Evolutionary conservation across 2,329 filamentous ascomycete species (phyloP), one percentile per base, ranked within the genome.

Genomic region (Thielaviopsis ethacetica): DNA sequence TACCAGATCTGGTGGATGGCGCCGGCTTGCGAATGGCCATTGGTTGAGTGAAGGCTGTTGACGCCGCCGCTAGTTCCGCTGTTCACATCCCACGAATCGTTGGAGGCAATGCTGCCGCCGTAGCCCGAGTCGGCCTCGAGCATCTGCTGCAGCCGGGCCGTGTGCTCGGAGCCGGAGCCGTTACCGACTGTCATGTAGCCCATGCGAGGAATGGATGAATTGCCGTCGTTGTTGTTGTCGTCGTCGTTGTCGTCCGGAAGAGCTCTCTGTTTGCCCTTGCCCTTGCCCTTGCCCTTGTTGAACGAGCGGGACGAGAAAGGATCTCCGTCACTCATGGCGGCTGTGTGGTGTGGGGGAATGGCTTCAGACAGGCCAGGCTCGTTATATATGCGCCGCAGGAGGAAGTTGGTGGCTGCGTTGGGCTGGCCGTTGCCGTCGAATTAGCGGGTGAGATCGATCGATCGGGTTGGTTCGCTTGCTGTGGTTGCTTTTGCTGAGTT

Each of bases 1-100:
- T 95, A 96, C 77, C 88, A 88, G 64, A 97, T 79, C 73, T 97
- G 93, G 67, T 95, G 86, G 54, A 96, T 83, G 71, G 95, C 88
- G 67, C 85, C 87, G 44, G 88, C 85, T 64, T 91, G 82, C 52
- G 72, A 70, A 66, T 75, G 72, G 53, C 74, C 72, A 61, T 71
- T 67, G 51, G 72, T 69, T 4, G 54, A 57, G 21, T 41, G 53
- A 12, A 44, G 17, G 34, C 59, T 61, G 49, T 63, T 63, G n/a
- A 64, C 57, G 27, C 62, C 63, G 12, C 58, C 59, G 34, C 63
- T 60, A 34, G 60, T 44, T 41, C 51, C 59, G 22, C 62, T 69
- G 66, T 54, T 70, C 66, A 59, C 69, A 68, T 56, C 70, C 61
- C 61, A 66, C 52, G 66, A 69, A 64, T 79, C 79, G 57, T 86